phyloP scores from a whole-genome alignment of 352 stramenopile species.

The Achlya hypogyna region DNA sequence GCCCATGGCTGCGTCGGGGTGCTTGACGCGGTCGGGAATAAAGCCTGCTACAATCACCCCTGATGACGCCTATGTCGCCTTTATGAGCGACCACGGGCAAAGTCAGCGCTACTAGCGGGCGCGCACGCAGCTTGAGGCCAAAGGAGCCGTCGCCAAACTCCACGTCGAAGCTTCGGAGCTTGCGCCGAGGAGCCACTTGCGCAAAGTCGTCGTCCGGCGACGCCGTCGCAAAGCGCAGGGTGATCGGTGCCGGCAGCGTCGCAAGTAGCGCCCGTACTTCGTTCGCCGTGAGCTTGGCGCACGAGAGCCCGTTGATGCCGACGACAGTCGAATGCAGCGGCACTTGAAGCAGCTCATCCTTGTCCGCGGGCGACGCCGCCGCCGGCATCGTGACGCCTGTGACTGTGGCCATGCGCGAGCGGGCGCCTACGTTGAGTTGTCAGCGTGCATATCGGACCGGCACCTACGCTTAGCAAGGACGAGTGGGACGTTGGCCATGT shows the following conservation, averaged over 20 bases:
- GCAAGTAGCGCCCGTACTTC: slow-evolving; percentile 50
- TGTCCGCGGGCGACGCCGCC: neutral
- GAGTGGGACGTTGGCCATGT: slow-evolving; percentile 44
- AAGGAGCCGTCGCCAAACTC: slow-evolving; percentile 65
- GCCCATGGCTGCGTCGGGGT: slow-evolving; percentile 1
- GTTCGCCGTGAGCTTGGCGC: slow-evolving; percentile 57
- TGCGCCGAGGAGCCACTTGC: slow-evolving; percentile 39
- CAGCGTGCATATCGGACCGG: neutral
- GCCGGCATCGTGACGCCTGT: neutral
- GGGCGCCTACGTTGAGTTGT: neutral
- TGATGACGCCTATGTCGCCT: slow-evolving; percentile 25
- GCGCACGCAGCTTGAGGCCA: slow-evolving; percentile 62
- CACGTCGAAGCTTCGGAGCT: slow-evolving; percentile 43
- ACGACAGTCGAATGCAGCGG: slow-evolving; percentile 27
- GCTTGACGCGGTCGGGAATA: slow-evolving; percentile 44
- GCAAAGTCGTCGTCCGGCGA: slow-evolving; percentile 41
- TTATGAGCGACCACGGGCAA: neutral
- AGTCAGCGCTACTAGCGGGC: slow-evolving; percentile 32
- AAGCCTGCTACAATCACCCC: slow-evolving; percentile 76
- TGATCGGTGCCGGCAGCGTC: slow-evolving; percentile 42
- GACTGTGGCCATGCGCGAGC: slow-evolving; percentile 12
- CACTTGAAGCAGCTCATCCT: neutral
- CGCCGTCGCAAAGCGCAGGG: slow-evolving; percentile 51
- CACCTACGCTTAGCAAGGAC: slow-evolving; percentile 40
- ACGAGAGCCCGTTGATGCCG: slow-evolving; percentile 67